These are phyloP conservation scores for Pseudogymnoascus sp. DNA, from an alignment of 2,329 filamentous ascomycete genomes.

Conservation along the genomic window DNA sequence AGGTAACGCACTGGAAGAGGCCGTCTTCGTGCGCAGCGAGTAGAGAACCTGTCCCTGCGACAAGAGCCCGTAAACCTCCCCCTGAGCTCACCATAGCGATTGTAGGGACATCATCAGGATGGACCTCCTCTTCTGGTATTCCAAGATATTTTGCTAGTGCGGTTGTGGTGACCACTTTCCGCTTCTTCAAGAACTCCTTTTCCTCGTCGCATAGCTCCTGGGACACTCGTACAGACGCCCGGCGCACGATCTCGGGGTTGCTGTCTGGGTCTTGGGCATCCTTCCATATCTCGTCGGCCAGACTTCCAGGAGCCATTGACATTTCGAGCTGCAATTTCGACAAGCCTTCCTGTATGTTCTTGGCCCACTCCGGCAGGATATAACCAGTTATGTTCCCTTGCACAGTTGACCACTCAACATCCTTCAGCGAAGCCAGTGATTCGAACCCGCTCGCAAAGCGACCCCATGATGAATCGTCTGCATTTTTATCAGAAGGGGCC, in stretches of 20 bases:
- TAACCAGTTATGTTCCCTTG: slow-evolving; percentile 58
- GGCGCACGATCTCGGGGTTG: slow-evolving; percentile 81
- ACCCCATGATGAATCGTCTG: slow-evolving; percentile 26
- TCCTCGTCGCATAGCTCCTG: slow-evolving; percentile 77
- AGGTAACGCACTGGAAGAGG: slow-evolving; percentile 88
- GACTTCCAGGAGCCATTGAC: slow-evolving; percentile 76
- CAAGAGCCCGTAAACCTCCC: slow-evolving; percentile 80
- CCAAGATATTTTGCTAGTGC: slow-evolving; percentile 78
- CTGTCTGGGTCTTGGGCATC: slow-evolving; percentile 78
- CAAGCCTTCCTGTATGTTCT: slow-evolving; percentile 65
- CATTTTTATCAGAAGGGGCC: not conserved
- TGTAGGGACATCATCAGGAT: slow-evolving; percentile 84
- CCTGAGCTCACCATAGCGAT: slow-evolving; percentile 95
- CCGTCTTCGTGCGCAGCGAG: slow-evolving; percentile 78
- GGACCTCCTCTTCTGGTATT: slow-evolving; percentile 70
- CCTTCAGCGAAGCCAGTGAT: slow-evolving; percentile 43
- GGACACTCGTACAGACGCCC: slow-evolving; percentile 76
- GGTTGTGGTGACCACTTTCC: slow-evolving; percentile 60
- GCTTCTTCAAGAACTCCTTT: slow-evolving; percentile 61
- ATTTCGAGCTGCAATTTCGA: slow-evolving; percentile 81
- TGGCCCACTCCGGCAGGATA: slow-evolving; percentile 79
- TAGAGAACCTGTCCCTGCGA: slow-evolving; percentile 84
- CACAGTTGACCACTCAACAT: slow-evolving; percentile 48
- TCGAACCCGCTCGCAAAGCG: slow-evolving; percentile 16
- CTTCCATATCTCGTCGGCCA: slow-evolving; percentile 88